These are phyloP conservation scores for Globisporangium canariense DNA, from an alignment of 352 stramenopile species.

Conservation along the genomic window DNA sequence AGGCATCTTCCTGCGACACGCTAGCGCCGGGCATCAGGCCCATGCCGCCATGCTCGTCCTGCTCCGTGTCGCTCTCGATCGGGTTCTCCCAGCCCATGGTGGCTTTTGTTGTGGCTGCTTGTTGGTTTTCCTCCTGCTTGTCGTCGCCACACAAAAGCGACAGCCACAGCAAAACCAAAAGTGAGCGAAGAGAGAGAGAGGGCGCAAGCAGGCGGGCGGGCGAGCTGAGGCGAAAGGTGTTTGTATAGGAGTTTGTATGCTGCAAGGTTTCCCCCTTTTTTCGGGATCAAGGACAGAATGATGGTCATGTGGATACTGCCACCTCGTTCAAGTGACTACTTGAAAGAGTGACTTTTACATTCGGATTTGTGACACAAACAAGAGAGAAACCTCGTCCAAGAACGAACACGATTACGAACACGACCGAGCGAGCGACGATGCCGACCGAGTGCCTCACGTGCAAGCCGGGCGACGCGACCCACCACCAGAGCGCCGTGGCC, in stretches of 20 bases:
- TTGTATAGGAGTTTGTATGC: neutral
- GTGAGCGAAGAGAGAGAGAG: constrained; percentile 16
- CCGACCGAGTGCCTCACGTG: constrained; percentile 69
- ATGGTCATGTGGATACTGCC: neutral
- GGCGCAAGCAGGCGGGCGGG: neutral
- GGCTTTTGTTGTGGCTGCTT: neutral
- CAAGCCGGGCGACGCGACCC: constrained; percentile 63
- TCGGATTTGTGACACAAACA: neutral
- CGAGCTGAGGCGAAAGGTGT: neutral
- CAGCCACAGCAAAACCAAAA: constrained; percentile 29
- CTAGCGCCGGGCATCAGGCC: constrained; percentile 59
- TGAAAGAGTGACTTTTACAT: neutral
- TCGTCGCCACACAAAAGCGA: constrained; percentile 15
- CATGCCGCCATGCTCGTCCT: constrained; percentile 37
- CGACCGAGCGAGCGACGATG: constrained; percentile 25
- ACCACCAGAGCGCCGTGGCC: constrained; percentile 62
- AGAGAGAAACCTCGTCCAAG: no score
- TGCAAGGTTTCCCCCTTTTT: neutral
- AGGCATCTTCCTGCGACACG: constrained; percentile 98
- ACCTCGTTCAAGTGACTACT: neutral
- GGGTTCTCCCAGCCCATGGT: constrained; percentile 72
- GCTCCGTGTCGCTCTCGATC: constrained; percentile 58
- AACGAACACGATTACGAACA: neutral
- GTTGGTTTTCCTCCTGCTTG: constrained; percentile 9
- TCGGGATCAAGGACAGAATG: neutral